Conservation (phyloP, 2,329 filamentous ascomycete genomes). For the Aspergillus sp. region DNA sequence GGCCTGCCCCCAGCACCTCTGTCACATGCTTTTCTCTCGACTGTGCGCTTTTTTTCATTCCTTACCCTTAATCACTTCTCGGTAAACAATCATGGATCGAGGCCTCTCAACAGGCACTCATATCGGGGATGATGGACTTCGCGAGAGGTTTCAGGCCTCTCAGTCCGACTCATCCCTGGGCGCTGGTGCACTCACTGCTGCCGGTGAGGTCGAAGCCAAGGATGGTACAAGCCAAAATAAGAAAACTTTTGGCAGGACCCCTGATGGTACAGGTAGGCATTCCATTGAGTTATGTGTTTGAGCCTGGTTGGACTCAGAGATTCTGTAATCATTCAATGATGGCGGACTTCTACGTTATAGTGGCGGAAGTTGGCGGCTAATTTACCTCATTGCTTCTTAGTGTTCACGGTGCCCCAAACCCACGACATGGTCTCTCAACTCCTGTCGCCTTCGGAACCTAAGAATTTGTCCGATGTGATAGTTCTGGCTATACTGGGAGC, state of each 20-base stretch:
- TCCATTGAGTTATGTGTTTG: neutral
- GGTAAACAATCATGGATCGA: conserved; percentile 36
- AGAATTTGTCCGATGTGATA: conserved; percentile 83
- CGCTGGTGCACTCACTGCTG: conserved; percentile 43
- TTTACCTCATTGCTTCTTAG: conserved; percentile 49
- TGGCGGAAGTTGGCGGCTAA: conserved; percentile 9
- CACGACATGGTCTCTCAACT: conserved; percentile 99
- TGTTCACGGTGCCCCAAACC: conserved; percentile 92
- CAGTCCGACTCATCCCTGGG: conserved; percentile 49
- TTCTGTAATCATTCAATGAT: neutral
- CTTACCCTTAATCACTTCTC: conserved; percentile 24
- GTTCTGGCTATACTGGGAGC: conserved; percentile 76
- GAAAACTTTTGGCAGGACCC: conserved; percentile 89
- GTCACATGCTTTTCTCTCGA: conserved; percentile 22
- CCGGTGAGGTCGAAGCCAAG: conserved; percentile 44
- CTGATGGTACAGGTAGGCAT: conserved; percentile 80
- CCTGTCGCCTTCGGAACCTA: conserved; percentile 89
- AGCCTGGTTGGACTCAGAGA: conserved; percentile 5
- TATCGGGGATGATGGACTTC: conserved; percentile 45
- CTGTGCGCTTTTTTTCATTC: conserved; percentile 15
- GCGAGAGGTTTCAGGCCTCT: conserved; percentile 48
- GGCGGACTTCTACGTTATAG: neutral
- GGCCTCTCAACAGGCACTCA: conserved; percentile 41
- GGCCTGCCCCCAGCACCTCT: conserved; percentile 7
- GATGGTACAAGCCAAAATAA: conserved; percentile 57